Evolutionary conservation across 495 filamentous ascomycete species (phyloP).

Genomic region (Xylaria nigripes): DNA sequence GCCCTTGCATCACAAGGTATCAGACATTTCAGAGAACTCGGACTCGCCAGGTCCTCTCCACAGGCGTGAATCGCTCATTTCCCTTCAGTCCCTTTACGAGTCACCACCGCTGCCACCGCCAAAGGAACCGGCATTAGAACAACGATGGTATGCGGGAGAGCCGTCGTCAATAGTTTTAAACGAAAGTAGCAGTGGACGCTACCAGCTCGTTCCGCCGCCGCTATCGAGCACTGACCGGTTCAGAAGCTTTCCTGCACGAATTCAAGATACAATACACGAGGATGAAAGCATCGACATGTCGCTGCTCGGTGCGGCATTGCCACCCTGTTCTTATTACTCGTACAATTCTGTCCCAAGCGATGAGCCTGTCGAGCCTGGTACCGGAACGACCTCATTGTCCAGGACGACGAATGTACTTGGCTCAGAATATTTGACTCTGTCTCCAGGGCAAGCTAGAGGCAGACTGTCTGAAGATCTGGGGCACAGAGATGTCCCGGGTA

Average conservation of each 20-base stretch:
- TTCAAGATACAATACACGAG: constrained; percentile 36
- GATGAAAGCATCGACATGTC: constrained; percentile 38
- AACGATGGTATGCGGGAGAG: constrained; percentile 4
- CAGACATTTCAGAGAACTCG: constrained; percentile 32
- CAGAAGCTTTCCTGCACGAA: constrained; percentile 19
- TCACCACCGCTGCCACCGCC: constrained; percentile 2
- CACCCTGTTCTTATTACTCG: constrained; percentile 17
- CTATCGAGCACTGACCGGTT: constrained; percentile 16
- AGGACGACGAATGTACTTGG: constrained; percentile 32
- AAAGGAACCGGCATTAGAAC: constrained; percentile 6
- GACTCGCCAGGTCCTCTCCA: constrained; percentile 17
- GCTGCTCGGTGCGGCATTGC: constrained; percentile 30
- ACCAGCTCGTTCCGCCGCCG: constrained; percentile 27
- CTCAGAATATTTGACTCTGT: constrained; percentile 28
- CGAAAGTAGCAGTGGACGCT: constrained; percentile 20
- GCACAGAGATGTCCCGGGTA: constrained; percentile 32
- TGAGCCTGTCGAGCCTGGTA: constrained; percentile 15
- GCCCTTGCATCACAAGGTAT: constrained; percentile 35
- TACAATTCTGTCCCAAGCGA: constrained; percentile 12
- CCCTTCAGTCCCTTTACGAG: constrained; percentile 30
- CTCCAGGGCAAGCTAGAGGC: constrained; percentile 39
- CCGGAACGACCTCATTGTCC: constrained; percentile 33
- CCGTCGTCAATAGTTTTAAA: constrained; percentile 16
- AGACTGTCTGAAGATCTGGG: constrained; percentile 44
- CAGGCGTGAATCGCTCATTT: constrained; percentile 35